phyloP scores from a whole-genome alignment of 106 monocot species.

The Gastrodia elata region DNA sequence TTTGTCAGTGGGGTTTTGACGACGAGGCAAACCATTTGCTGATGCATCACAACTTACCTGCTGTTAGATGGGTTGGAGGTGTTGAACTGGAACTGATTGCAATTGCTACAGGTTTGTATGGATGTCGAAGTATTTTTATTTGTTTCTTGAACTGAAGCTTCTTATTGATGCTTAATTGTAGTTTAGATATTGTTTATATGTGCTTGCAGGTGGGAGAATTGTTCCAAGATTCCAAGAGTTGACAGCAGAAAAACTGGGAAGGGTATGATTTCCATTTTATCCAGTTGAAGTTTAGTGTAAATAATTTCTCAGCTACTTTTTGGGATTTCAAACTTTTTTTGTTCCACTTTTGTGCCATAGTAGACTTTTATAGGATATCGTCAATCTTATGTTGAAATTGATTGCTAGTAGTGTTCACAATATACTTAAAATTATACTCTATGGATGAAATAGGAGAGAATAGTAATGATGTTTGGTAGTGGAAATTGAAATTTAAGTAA shows the following conservation, averaged over 20 bases:
- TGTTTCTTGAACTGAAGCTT: background rate
- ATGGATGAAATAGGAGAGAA: too few species aligned
- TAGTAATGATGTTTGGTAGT: too few species aligned
- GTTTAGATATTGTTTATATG: conserved; percentile 3
- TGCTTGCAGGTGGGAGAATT: conserved; percentile 79
- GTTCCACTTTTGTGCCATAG: background rate
- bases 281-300: background rate
- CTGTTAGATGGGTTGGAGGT: conserved; percentile 99
- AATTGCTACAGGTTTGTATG: conserved; percentile 77
- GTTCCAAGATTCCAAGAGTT: conserved; percentile 97
- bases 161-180: background rate
- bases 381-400: too few species aligned
- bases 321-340: background rate
- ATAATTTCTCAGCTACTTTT: background rate
- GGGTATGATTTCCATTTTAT: conserved; percentile 27
- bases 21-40: conserved; percentile 98
- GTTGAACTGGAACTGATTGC: conserved; percentile 98
- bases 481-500: too few species aligned
- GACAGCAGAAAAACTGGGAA: conserved; percentile 89
- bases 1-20: conserved; percentile 99
- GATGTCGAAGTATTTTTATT: background rate
- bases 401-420: too few species aligned
- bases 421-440: too few species aligned
- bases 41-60: conserved; percentile 95
- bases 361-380: background rate